These are phyloP conservation scores for Verticillium alfalfae DNA, from an alignment of 2,329 filamentous ascomycete genomes.

Conservation along the genomic window DNA sequence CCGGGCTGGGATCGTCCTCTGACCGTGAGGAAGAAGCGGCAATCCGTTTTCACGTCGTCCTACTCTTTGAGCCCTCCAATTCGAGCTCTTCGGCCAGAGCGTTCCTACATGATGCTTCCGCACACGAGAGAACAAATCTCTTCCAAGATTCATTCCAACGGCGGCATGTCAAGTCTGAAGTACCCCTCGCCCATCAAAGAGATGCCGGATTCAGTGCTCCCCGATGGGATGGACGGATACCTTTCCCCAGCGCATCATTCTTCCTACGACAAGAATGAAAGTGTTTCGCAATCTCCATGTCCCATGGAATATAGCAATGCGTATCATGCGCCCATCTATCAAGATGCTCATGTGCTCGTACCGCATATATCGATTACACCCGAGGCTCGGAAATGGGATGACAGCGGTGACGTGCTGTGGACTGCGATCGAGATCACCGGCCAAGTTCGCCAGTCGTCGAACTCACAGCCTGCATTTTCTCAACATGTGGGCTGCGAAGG, in stretches of 20 bases:
- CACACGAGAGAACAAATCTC: neutral
- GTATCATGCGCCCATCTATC: neutral
- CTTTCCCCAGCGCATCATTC: neutral
- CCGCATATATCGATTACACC: constrained; percentile 38
- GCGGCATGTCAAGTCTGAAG: neutral
- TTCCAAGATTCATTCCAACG: neutral
- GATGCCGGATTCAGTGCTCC: neutral
- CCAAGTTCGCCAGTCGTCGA: constrained; percentile 21
- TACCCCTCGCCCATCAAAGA: neutral
- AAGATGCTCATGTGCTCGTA: constrained; percentile 22
- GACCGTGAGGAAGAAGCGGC: constrained; percentile 27
- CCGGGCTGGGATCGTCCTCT: constrained; percentile 18
- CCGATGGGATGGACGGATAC: neutral
- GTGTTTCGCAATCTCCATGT: neutral
- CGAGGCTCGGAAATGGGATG: constrained; percentile 27
- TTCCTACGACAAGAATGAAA: neutral
- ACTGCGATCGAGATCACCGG: constrained; percentile 42
- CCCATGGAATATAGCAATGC: neutral
- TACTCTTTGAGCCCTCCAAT: neutral
- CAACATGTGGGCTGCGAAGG: neutral
- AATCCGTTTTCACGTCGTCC: constrained; percentile 1
- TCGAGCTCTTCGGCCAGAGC: neutral
- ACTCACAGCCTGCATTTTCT: neutral
- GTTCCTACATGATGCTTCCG: neutral
- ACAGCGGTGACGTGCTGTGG: constrained; percentile 34